Conservation (phyloP, 352 stramenopile species). For the Phytophthora meadii region DNA sequence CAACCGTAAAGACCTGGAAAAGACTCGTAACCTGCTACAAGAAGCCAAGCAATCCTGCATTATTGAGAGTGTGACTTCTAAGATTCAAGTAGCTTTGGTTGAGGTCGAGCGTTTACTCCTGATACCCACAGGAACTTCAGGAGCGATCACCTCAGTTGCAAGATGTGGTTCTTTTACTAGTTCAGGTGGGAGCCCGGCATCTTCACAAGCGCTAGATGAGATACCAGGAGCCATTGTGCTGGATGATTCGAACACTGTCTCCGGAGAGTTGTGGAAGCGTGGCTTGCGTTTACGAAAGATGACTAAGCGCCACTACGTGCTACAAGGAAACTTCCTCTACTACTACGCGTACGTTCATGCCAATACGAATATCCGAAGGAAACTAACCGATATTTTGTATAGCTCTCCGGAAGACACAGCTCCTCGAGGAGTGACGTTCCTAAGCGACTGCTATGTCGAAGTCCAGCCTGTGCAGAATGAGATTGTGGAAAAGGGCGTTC, state of each 20-base stretch:
- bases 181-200: conserved; percentile 24
- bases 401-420: conserved; percentile 75
- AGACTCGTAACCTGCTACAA: conserved; percentile 54
- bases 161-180: conserved; percentile 27
- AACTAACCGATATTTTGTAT: conserved; percentile 4
- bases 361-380: background rate
- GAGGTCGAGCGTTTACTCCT: conserved; percentile 55
- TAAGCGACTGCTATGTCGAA: conserved; percentile 85
- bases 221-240: conserved; percentile 37
- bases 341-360: conserved; percentile 72
- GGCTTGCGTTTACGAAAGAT: conserved; percentile 84
- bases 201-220: conserved; percentile 33
- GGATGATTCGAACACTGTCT: conserved; percentile 48
- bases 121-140: conserved; percentile 2
- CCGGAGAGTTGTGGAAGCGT: conserved; percentile 79
- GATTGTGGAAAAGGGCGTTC: conserved; percentile 78
- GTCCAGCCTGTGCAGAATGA: conserved; percentile 49
- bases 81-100: conserved; percentile 54
- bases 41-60: conserved; percentile 58
- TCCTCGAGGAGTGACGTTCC: conserved; percentile 78
- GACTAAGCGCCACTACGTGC: conserved; percentile 86
- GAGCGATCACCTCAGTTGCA: conserved; percentile 2
- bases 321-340: conserved; percentile 91
- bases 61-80: conserved; percentile 45
- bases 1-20: conserved; percentile 64